Percentiles rank a stretch among this genome's conserved stretches.
phyloP scores from a whole-genome alignment of 371 early-diverging fungal genomes.

The Mortierella sp. region DNA sequence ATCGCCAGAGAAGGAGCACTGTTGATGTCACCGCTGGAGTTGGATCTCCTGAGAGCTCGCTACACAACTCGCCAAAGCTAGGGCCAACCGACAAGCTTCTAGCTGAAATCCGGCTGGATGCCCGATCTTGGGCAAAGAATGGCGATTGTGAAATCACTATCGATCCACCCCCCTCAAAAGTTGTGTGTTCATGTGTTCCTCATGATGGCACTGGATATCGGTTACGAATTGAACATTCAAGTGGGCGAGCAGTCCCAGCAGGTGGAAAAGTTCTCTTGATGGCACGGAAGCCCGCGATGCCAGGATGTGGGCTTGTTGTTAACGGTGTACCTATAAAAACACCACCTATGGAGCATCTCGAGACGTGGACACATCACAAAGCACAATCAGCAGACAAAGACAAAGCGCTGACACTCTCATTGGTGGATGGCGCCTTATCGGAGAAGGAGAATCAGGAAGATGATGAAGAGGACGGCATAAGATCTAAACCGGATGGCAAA shows the following conservation, averaged over 20 bases:
- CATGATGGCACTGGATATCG: slow-evolving; percentile 66
- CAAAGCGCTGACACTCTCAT: slow-evolving; percentile 14
- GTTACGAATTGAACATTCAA: slow-evolving; percentile 64
- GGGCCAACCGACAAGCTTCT: slow-evolving; percentile 49
- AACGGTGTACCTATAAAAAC: slow-evolving; percentile 50
- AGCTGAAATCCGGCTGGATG: slow-evolving; percentile 65
- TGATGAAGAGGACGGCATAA: slow-evolving; percentile 20
- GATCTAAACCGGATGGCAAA: neutral
- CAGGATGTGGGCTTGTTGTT: slow-evolving; percentile 48
- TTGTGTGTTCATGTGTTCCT: slow-evolving; percentile 52
- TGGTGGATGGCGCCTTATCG: slow-evolving; percentile 29
- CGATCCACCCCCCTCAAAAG: slow-evolving; percentile 70
- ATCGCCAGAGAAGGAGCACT: slow-evolving; percentile 24
- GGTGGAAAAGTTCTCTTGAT: slow-evolving; percentile 66
- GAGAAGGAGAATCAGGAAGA: slow-evolving; percentile 35
- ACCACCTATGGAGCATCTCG: slow-evolving; percentile 45
- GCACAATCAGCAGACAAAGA: slow-evolving; percentile 21
- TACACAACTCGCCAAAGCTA: slow-evolving; percentile 33
- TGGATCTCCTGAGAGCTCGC: slow-evolving; percentile 15
- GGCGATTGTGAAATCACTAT: slow-evolving; percentile 64
- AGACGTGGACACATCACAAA: slow-evolving; percentile 27
- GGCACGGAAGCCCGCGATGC: slow-evolving; percentile 54
- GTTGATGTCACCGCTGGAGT: slow-evolving; percentile 19
- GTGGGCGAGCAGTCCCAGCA: slow-evolving; percentile 65
- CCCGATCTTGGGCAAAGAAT: slow-evolving; percentile 57